These are phyloP conservation scores for Silene coronaria DNA, from an alignment of 179 eudicot species.

Conservation along the genomic window DNA sequence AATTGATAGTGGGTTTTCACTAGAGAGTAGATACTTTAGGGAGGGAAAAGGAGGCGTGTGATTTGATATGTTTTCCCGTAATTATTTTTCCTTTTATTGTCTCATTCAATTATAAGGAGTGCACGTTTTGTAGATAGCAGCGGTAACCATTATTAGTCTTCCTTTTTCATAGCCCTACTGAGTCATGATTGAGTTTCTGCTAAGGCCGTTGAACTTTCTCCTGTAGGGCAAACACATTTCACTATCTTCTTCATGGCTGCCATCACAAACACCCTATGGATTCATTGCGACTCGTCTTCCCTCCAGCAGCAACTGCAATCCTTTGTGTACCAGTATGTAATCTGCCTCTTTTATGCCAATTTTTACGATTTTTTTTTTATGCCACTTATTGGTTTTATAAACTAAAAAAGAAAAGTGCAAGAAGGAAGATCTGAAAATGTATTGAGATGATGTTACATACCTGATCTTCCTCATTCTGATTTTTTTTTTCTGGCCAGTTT, in stretches of 20 bases:
- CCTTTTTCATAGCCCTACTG: not conserved
- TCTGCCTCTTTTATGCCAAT: not conserved
- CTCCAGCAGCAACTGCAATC: constrained; percentile 86
- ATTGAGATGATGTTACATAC: not conserved
- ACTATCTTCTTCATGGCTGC: constrained; percentile 95
- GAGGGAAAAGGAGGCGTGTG: too few species aligned
- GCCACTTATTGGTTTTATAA: not conserved
- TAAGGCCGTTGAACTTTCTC: not conserved
- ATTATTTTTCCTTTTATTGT: too few species aligned
- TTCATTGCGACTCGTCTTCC: constrained; percentile 91
- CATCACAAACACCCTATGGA: constrained; percentile 99
- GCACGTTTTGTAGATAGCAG: too few species aligned
- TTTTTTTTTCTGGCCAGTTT: constrained; percentile 29
- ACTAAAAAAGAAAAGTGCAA: not conserved
- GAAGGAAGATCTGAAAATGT: not conserved
- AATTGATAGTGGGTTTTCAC: too few species aligned
- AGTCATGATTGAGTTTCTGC: not conserved
- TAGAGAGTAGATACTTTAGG: too few species aligned
- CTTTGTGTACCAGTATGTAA: constrained; percentile 58
- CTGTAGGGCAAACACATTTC: constrained; percentile 73
- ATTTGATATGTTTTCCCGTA: too few species aligned
- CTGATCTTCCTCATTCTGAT: constrained; percentile 9
- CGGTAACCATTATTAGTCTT: too few species aligned
- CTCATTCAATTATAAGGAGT: too few species aligned
- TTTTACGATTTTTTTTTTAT: not conserved